Conservation (phyloP, 2,329 filamentous ascomycete genomes). For the Ramularia endophylla region DNA sequence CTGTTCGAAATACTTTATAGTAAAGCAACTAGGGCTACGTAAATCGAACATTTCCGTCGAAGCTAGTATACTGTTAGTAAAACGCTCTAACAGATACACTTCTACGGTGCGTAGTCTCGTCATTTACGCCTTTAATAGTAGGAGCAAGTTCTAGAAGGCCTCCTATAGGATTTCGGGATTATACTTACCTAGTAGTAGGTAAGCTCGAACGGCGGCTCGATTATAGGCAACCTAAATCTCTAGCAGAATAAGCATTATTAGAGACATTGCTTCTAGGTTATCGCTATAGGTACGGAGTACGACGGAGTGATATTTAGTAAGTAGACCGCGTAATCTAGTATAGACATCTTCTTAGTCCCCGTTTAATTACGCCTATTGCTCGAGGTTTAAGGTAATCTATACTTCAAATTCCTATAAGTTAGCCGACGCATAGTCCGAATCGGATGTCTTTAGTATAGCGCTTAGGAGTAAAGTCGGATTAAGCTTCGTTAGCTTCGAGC, state of each 20-base stretch:
- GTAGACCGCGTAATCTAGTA: slow-evolving; percentile 2
- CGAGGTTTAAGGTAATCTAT: slow-evolving; percentile 14
- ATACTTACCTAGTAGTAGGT: slow-evolving; percentile 46
- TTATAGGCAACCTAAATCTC: slow-evolving; percentile 57
- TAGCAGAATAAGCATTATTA: slow-evolving; percentile 49
- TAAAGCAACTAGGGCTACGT: slow-evolving; percentile 31
- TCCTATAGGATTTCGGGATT: slow-evolving; percentile 48
- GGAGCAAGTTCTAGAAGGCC: slow-evolving; percentile 50
- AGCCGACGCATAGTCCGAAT: neutral
- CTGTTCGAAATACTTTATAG: slow-evolving; percentile 41
- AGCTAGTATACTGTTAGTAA: slow-evolving; percentile 18
- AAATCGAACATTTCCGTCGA: slow-evolving; percentile 43
- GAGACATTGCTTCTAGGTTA: slow-evolving; percentile 47
- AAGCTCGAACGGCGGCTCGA: slow-evolving; percentile 34
- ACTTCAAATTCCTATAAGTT: slow-evolving; percentile 16
- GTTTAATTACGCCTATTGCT: no score
- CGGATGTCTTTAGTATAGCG: no score
- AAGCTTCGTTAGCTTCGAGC: no score
- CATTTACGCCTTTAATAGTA: slow-evolving; percentile 46
- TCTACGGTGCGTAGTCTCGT: slow-evolving; percentile 46
- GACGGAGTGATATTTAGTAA: slow-evolving; percentile 15
- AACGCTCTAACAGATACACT: slow-evolving; percentile 40
- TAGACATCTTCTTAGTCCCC: slow-evolving; percentile 3
- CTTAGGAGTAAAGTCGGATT: no score
- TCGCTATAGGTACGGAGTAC: slow-evolving; percentile 34